Base-by-base conservation (phyloP, 2,329 filamentous ascomycete species). In the Immersiporthe knoxdaviesiana region DNA sequence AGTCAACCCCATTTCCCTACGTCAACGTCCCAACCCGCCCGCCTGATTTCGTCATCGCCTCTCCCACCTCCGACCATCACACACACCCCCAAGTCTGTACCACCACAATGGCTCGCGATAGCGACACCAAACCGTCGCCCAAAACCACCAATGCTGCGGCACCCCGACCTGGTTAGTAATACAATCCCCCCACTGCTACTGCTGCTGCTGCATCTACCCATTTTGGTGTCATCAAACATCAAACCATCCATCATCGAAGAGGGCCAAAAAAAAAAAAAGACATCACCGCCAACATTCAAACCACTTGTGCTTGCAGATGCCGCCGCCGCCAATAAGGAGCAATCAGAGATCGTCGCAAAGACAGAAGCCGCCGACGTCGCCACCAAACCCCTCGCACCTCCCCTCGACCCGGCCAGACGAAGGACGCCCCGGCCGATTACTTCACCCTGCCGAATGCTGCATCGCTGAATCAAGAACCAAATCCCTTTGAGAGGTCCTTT, bases 401-500 rank as follows among this genome's bases (percentile, higher is more conserved):
- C 91, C 91, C 90, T 70, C 90, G 90, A 80, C 87, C 89, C 67
- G 82, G 81, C 72, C 86, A 87, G 77, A 72, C 73, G 60, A 69
- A 70, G 66, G 67, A 69, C 27, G 85, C 89, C 74, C 87, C 87
- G 11, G 85, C 88, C 61, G 91, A 93, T 76, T 93, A 91, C 80
- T 93, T 93, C 79, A 86, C 87, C 65, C 84, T 83, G 69, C 83
- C 87, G 72, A 85, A 86, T 74, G 81, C 81, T 12, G 63, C 77
- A 71, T 86, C 84, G 66, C 80, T 94, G 78, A 90, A 88, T 75
- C 87, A 92, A 79, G 96, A 98, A 83, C 94, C 94, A 70, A 98
- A 99, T 80, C 95, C 96, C 11, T 98, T 99, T 77, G 96, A 98
- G 79, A 93, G 96, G 81, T 97, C 95, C 8, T 99, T 99, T 78